Evolutionary conservation across 176 grass and related monocot genomes (phyloP), one percentile per base, ranked within the genome.

Genomic region (Bonia amplexicaulis): DNA sequence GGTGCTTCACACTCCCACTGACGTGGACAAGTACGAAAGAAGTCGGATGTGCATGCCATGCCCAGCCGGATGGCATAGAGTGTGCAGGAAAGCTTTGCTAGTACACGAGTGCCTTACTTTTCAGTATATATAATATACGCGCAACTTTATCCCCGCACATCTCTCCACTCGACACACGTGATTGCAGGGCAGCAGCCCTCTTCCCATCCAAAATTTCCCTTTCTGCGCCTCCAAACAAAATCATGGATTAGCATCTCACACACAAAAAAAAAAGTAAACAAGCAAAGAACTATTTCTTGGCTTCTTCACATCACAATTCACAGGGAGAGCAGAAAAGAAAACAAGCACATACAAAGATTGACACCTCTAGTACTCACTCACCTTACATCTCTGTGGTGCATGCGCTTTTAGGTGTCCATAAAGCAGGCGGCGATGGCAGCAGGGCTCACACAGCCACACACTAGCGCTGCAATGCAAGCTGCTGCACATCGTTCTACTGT

Each of bases 201-300:
- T 27, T 72, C 16, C 35, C 22, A 31, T 66, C 33, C 33, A 78
- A 53, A 44, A 49, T 9, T 29, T 51, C 42, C 77, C 78, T 63
- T 81, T 65, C 78, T 33, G 37, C 71, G 71, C 46, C 77, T 72
- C 55, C 83, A 40, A 78, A 39, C 88, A 86, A 66, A 81, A 70
- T 9, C 52, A 65, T 57, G 55, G 60, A 31, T 37, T 33, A 22
- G 37, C 71, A 55, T 52, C 58, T 44, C 12, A 33, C 31, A 33
- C 2, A 29, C 27, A 29, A 25, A 8, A 17, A 40, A 79, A 80
- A 39, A 13, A n/a, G n/a, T n/a, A 44, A 70, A 25, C 20, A 8
- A 1, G 40, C 45, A 6, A 80, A 19, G 29, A 85, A 13, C 75
- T 23, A 9, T 11, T 48, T 70, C 52, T 54, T 54, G 52, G 17